These are phyloP conservation scores for Mucuna pruriens DNA, from an alignment of 306 rosid species.

Conservation along the genomic window DNA sequence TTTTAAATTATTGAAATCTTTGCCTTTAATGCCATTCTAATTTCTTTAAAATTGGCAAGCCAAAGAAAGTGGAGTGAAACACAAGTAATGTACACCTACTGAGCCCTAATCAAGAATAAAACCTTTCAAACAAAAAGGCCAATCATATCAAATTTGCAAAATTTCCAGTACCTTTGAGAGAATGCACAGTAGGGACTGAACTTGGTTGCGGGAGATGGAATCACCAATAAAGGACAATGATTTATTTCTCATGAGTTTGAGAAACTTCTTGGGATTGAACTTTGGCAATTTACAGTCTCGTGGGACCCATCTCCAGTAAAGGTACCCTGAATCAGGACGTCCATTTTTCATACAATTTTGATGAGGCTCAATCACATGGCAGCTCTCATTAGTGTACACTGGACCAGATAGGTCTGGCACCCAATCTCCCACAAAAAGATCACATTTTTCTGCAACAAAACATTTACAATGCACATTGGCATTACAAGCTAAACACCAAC, in stretches of 20 bases:
- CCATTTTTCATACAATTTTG: slow-evolving; percentile 91
- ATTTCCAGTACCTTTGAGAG: slow-evolving; percentile 67
- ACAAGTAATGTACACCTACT: not conserved
- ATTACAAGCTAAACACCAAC: slow-evolving; percentile 1
- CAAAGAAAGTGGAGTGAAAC: not conserved
- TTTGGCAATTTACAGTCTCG: slow-evolving; percentile 64
- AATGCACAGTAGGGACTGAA: slow-evolving; percentile 82
- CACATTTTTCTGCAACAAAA: slow-evolving; percentile 59
- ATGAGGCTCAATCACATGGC: slow-evolving; percentile 72
- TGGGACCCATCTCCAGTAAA: slow-evolving; percentile 90
- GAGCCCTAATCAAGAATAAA: not conserved
- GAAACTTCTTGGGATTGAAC: slow-evolving; percentile 71
- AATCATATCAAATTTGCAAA: slow-evolving; percentile 26
- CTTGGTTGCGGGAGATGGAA: slow-evolving; percentile 90
- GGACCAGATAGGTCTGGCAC: slow-evolving; percentile 67
- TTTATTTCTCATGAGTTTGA: slow-evolving; percentile 66
- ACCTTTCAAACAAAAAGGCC: not conserved
- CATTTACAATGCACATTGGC: not conserved
- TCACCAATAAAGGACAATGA: slow-evolving; percentile 82
- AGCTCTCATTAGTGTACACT: slow-evolving; percentile 72
- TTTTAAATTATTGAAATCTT: slow-evolving; percentile 3
- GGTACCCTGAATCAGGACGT: slow-evolving; percentile 76
- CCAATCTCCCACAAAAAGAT: slow-evolving; percentile 84
- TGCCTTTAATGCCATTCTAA: not conserved
- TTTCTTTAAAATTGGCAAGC: slow-evolving; percentile 14